These are phyloP conservation scores for Blastobotrys indianensis DNA, from an alignment of 1,139 yeast genomes.

Conservation along the genomic window DNA sequence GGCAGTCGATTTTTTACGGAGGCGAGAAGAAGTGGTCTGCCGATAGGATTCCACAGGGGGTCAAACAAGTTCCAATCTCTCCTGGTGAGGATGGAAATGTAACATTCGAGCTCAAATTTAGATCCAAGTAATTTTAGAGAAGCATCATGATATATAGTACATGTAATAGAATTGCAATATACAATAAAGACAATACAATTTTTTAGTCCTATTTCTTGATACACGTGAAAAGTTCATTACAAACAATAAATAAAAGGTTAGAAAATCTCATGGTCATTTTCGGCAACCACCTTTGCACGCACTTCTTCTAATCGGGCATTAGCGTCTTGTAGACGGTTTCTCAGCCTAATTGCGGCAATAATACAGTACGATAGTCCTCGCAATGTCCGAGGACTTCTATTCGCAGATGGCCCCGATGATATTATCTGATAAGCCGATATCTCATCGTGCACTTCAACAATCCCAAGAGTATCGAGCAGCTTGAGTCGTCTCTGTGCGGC, in stretches of 20 bases:
- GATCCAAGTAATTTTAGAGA: constrained; percentile 7
- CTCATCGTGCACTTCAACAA: constrained; percentile 3
- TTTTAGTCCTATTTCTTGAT: background rate
- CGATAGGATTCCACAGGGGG: constrained; percentile 43
- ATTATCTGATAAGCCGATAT: background rate
- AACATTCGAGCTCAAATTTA: constrained; percentile 41
- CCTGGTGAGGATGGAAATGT: constrained; percentile 43
- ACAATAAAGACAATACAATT: background rate
- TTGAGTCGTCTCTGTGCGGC: constrained; percentile 12
- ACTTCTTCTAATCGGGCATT: background rate
- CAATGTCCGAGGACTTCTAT: background rate
- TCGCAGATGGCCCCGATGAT: background rate
- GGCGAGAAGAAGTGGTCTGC: constrained; percentile 65
- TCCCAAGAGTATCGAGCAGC: constrained; percentile 9
- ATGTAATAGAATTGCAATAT: background rate
- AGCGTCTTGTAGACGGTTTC: constrained; percentile 10
- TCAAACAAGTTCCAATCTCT: constrained; percentile 48
- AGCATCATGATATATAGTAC: background rate
- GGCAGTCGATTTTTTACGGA: constrained; percentile 48
- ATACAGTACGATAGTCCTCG: constrained; percentile 14
- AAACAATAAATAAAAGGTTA: background rate
- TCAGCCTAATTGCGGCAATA: constrained; percentile 14
- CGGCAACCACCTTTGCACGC: background rate
- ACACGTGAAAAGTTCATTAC: background rate
- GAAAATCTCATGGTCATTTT: background rate